Evolutionary conservation across 2,329 filamentous ascomycete genomes (phyloP), one percentile per base, ranked within the genome.

Genomic region (Aspergillus brasiliensis): DNA sequence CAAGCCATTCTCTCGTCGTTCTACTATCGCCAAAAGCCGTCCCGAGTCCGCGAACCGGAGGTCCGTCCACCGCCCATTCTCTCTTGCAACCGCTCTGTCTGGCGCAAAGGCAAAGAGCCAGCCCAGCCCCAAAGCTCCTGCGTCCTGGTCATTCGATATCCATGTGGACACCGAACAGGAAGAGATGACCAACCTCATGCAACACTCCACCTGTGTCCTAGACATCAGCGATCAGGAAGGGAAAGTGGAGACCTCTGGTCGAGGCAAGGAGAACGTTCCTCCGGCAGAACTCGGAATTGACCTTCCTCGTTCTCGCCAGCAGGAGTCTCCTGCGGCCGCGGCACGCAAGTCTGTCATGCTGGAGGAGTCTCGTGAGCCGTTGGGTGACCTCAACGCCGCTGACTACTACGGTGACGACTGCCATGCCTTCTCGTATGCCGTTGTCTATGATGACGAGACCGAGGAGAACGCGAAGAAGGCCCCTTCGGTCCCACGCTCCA

Each of bases 221-320:
- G 94, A 98, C 73, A 92, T 98, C 70, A 92, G 88, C 66, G 93
- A 91, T 21, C 93, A 97, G 69, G 93, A 97, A 73, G 84, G 71
- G 77, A 83, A 65, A 83, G 82, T 71, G 74, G 81, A 66, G 81
- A 82, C 61, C 6, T 17, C 56, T 65, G 84, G 85, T 48, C 83
- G 86, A 31, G 91, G 92, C 70, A 99, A 99, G 82, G 94, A 99
- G 80, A 99, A 99, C 72, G 87, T 97, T 17, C 91, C 94, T 4
- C 94, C 94, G 2, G 73, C 72, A 7, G 76, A 78, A 40, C 55
- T 73, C n/a, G 87, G 90, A 48, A 75, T 89, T 40, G 86, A 84
- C 27, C 84, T 89, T 69, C 87, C 85, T 8, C 67, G 67, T 28
- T 62, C 71, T 17, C 59, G 69, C 25, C 62, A 69, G 57, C 63